Evolutionary conservation across 139 green algal genomes (phyloP).

Genomic region (Pseudopediastrum boryanum): DNA sequence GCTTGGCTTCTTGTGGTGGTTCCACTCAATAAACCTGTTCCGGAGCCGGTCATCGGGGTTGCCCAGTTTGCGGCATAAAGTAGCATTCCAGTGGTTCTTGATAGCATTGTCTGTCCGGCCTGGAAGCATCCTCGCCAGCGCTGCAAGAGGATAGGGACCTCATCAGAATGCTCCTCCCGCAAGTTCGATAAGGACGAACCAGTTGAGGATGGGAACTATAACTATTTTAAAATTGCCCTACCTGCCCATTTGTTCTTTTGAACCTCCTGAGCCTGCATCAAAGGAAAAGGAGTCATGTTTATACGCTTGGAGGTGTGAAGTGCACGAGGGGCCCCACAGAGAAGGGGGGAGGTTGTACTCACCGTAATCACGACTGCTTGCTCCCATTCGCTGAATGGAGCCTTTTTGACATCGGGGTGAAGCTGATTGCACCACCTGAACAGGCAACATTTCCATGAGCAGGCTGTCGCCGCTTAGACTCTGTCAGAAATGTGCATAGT

Average conservation of each 20-base stretch:
- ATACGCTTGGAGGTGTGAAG: not conserved
- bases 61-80: slow-evolving; percentile 24
- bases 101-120: slow-evolving; percentile 92
- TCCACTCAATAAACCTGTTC: slow-evolving; percentile 27
- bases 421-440: slow-evolving; percentile 68
- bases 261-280: slow-evolving; percentile 20
- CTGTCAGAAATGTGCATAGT: not conserved
- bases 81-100: slow-evolving; percentile 89
- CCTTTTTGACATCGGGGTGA: slow-evolving; percentile 58
- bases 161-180: too few species aligned
- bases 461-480: not conserved
- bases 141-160: too few species aligned
- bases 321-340: not conserved
- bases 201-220: too few species aligned
- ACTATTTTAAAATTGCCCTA: too few species aligned
- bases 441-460: not conserved
- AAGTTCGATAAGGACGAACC: too few species aligned
- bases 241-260: slow-evolving; percentile 82
- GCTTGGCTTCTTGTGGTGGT: not conserved
- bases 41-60: slow-evolving; percentile 22
- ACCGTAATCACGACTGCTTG: slow-evolving; percentile 66
- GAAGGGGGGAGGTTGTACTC: too few species aligned
- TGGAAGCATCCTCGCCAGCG: slow-evolving; percentile 74
- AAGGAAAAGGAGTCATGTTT: too few species aligned
- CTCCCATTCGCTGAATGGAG: slow-evolving; percentile 66